Evolutionary conservation across 768 basidiomycete genomes (phyloP).

Genomic region (Agrocybe pediades): DNA sequence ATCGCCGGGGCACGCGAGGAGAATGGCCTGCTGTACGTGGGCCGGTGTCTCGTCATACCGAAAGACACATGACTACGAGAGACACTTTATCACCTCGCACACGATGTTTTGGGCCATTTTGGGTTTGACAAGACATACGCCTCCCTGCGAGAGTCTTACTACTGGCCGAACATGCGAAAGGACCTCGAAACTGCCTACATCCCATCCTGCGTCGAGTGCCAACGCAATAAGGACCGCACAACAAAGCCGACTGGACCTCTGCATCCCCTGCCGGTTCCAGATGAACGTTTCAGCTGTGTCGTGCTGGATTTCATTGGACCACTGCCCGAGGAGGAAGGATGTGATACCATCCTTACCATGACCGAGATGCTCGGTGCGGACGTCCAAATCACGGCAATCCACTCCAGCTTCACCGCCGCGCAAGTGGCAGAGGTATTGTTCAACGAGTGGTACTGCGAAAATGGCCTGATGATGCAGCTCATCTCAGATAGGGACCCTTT

Average conservation of each 20-base stretch:
- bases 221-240: constrained; percentile 35
- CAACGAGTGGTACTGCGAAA: constrained; percentile 33
- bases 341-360: constrained; percentile 22
- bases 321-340: constrained; percentile 25
- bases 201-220: constrained; percentile 32
- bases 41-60: constrained; percentile 22
- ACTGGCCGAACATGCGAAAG: constrained; percentile 37
- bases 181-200: constrained; percentile 35
- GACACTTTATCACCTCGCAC: constrained; percentile 25
- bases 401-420: constrained; percentile 11
- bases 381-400: constrained; percentile 15
- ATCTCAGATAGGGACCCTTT: constrained; percentile 32
- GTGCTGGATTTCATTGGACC: constrained; percentile 32
- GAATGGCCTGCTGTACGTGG: constrained; percentile 25
- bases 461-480: constrained; percentile 33
- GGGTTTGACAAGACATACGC: constrained; percentile 34
- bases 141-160: constrained; percentile 22
- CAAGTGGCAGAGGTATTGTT: constrained; percentile 26
- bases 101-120: constrained; percentile 34
- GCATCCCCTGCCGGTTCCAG: constrained; percentile 21
- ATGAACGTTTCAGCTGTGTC: constrained; percentile 8
- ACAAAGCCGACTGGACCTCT: constrained; percentile 31
- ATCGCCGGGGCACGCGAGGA: background rate
- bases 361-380: constrained; percentile 27
- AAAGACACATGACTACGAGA: constrained; percentile 19